Percentiles rank a stretch among this genome's conserved stretches.
Evolutionary conservation across 192 early-diverging fungal genomes (phyloP).

Genomic region (Backusella liffmaniae): DNA sequence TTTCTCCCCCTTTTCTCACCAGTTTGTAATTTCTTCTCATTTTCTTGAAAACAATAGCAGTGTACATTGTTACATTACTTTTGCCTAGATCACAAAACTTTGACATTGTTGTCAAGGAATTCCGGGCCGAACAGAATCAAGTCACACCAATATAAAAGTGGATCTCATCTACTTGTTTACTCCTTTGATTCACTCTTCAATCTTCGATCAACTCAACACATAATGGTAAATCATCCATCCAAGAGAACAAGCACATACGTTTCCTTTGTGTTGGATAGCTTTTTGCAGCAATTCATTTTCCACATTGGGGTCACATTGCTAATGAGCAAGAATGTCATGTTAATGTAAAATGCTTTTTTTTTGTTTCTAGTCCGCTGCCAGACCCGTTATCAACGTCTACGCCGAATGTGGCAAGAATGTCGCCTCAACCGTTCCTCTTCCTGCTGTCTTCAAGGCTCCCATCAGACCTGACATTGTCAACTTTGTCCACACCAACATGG

Average conservation of each 20-base stretch:
- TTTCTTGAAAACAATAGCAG: too few species aligned
- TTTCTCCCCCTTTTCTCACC: too few species aligned
- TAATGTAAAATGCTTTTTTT: not conserved
- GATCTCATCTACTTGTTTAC: not conserved
- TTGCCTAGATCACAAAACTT: too few species aligned
- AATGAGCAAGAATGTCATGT: not conserved
- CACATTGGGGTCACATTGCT: not conserved
- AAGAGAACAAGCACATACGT: not conserved
- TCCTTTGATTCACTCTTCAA: not conserved
- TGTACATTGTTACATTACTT: too few species aligned
- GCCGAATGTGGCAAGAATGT: slow-evolving; percentile 69
- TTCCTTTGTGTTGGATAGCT: not conserved
- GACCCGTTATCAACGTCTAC: slow-evolving; percentile 95
- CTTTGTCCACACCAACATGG: slow-evolving; percentile 97
- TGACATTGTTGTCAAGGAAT: not conserved
- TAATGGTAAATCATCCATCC: slow-evolving; percentile 4
- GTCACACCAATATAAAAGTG: not conserved
- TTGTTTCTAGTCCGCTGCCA: slow-evolving; percentile 45
- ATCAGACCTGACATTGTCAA: slow-evolving; percentile 97
- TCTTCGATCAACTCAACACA: not conserved
- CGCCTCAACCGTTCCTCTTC: slow-evolving; percentile 78
- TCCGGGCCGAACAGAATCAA: not conserved
- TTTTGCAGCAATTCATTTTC: not conserved
- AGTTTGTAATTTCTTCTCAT: too few species aligned
- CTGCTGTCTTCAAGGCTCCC: slow-evolving; percentile 96